Base-by-base conservation (phyloP, 371 early-diverging fungal genomes). In the Paraphysoderma sedebokerense region DNA sequence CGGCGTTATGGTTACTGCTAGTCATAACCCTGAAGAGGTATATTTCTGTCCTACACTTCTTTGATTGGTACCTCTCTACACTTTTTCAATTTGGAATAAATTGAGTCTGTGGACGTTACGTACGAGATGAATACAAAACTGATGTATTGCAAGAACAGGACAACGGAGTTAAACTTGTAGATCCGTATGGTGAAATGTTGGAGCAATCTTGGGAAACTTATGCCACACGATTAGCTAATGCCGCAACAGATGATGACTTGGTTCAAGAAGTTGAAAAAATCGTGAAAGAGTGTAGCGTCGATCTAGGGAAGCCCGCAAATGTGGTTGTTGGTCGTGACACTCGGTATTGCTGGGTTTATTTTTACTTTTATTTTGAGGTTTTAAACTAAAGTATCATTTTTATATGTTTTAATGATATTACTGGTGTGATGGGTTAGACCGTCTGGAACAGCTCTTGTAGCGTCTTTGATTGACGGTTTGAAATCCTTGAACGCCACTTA, bases 1-100 rank as follows among this genome's bases (percentile, higher is more conserved):
- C 50, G 99, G 99, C 52, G 80, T 92, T 35, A 97, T 98, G 97
- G 77, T 99, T 50, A 99, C 99, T 39, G 99, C 99, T 34, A 92
- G 93, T 31, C 99, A 99, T 69, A 99, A 99, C 66, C 88, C 92
- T 46, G 91, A 74, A 52, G 70, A 72, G 55, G 88, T 85, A 67
- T 9, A 6, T n/a, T n/a, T n/a, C n/a, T n/a, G 11, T 8, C 15
- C 51, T 44, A 22, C 12, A 19, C 17, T n/a, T 15, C 38, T 31
- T 49, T 23, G 8, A 19, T 23, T 50, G 6, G 23, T 48, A 34
- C 32, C 49, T 8, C 8, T 55, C 15, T 55, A 8, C 51, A 33
- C 26, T 40, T 53, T 17, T 51, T 48, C 28, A n/a, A 8, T 11
- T 49, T 13, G n/a, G n/a, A n/a, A n/a, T n/a, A n/a, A n/a, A n/a